Base-by-base conservation (phyloP, 2,329 filamentous ascomycete species). In the Stagonosporopsis vannaccii region DNA sequence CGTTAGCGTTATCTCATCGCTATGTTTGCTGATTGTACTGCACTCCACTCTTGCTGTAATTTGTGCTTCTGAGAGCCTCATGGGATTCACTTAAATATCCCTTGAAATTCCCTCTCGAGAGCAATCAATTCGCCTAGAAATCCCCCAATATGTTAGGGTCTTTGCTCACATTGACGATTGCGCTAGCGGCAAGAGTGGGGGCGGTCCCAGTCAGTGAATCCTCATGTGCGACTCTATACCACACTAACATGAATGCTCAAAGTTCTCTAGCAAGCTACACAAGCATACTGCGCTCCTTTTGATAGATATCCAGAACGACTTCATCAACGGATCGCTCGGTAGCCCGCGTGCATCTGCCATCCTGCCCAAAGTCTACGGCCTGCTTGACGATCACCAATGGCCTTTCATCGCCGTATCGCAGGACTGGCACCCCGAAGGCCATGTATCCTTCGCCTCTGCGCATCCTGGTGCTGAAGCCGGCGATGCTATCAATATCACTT, bases 221-320 rank as follows among this genome's bases (percentile, higher is more conserved):
- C 20, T 36, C n/a, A 40, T 35, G 26, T 28, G 22, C 19, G 6
- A 17, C 32, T 19, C 13, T 23, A 20, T 42, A 37, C 17, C 12
- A 17, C 19, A 43, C 41, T 56, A 20, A 53, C 40, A 22, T 20
- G 1, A 4, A 23, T 19, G 3, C 13, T 3, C 15, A 8, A 36
- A 62, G 59, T 66, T 62, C 48, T 64, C 64, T 9, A 53, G 47
- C 39, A 63, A 59, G 33, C 39, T 67, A 1, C 62, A 63, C 35
- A 66, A 66, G 46, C 55, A 53, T 6, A 66, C 59, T 2, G 63
- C 66, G 6, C 51, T 69, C 1, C 47, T 68, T 22, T 54, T 70
- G 22, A 66, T 70, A 40, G 65, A 68, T 22, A 66, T 69, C 32
- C 68, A 69, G 49, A 66, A 68, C 43, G 65, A 69, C 43, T 68